Evolutionary conservation across 2,329 filamentous ascomycete species (phyloP), one percentile per base, ranked within the genome.

Genomic region (Alternaria atra): DNA sequence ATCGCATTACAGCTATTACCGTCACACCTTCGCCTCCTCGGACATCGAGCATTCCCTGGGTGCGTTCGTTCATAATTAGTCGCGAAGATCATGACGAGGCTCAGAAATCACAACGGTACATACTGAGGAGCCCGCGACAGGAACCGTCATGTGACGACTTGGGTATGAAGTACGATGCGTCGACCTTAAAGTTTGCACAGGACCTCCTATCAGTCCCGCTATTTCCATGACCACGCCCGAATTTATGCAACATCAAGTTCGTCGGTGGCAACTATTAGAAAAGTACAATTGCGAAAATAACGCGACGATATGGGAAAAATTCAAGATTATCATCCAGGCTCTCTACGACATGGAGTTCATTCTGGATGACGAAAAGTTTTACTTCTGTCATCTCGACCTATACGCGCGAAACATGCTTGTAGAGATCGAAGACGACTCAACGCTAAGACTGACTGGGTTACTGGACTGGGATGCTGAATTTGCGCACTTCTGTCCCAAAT

Each of bases 381-480:
- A 58, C 40, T 52, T 61, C 20, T 54, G 42, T 9, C 61, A 64
- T 43, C 34, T 52, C 9, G 67, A 71, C 44, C 55, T 75, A 15
- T 50, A 52, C 3, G 43, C 61, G 1, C 67, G 65, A 7, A 75
- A 74, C 40, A 55, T 75, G 17, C 55, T 74, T 17, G 60, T 66
- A 20, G 47, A 68, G 6, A 40, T 65, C 6, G 6, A 29, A 17
- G 40, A 66, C n/a, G 39, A 65, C 0, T 17, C 50, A 1, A 50
- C 44, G 15, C 32, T 68, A 3, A 27, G 54, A 5, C 65, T 73
- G 15, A 69, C 65, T 9, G 71, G 65, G 10, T 57, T 74, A 2
- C 30, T 75, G 4, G 70, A 72, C 52, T 72, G 68, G 69, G 69
- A 73, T 43, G 29, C 48, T 4, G 57, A 58, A 3, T 60, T 40